Evolutionary conservation across 2,329 filamentous ascomycete genomes (phyloP).

Genomic region (Aspergillus sp.): DNA sequence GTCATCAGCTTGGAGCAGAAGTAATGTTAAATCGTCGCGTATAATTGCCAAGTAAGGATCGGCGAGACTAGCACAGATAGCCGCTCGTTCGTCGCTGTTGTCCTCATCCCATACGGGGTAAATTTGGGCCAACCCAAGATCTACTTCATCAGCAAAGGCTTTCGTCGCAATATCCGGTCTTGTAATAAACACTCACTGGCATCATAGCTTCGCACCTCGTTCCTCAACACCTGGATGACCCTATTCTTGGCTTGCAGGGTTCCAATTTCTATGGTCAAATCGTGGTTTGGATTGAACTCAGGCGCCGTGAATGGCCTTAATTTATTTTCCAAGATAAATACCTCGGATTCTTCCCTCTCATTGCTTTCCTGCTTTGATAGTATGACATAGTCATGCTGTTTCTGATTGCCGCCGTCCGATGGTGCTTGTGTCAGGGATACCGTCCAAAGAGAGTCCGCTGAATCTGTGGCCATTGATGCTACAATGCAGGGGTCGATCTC

Average conservation of each 20-base stretch:
- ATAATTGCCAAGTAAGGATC: slow-evolving; percentile 84
- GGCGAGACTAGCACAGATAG: slow-evolving; percentile 76
- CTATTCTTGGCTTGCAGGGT: slow-evolving; percentile 77
- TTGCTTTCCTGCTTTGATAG: slow-evolving; percentile 67
- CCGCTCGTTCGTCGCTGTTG: slow-evolving; percentile 71
- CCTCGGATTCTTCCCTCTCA: slow-evolving; percentile 73
- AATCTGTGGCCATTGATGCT: slow-evolving; percentile 69
- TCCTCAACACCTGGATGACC: slow-evolving; percentile 83
- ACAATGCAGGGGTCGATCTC: slow-evolving; percentile 73
- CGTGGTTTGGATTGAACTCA: slow-evolving; percentile 89
- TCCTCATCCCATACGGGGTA: slow-evolving; percentile 91
- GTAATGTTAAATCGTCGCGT: slow-evolving; percentile 77
- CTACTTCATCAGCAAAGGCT: slow-evolving; percentile 43
- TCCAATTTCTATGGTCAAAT: slow-evolving; percentile 80
- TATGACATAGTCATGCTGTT: slow-evolving; percentile 72
- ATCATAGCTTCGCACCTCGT: slow-evolving; percentile 87
- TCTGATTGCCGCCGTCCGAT: slow-evolving; percentile 49
- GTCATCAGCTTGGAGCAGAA: slow-evolving; percentile 75
- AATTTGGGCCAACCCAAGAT: slow-evolving; percentile 86
- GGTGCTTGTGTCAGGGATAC: slow-evolving; percentile 55
- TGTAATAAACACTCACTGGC: slow-evolving; percentile 59
- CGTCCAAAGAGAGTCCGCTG: slow-evolving; percentile 78
- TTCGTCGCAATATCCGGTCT: slow-evolving; percentile 1
- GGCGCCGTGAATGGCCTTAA: slow-evolving; percentile 76
- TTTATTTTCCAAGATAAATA: slow-evolving; percentile 72